phyloP scores from a whole-genome alignment of 1,284 basidiomycete genomes.

The Phellopilus nigrolimitatus region DNA sequence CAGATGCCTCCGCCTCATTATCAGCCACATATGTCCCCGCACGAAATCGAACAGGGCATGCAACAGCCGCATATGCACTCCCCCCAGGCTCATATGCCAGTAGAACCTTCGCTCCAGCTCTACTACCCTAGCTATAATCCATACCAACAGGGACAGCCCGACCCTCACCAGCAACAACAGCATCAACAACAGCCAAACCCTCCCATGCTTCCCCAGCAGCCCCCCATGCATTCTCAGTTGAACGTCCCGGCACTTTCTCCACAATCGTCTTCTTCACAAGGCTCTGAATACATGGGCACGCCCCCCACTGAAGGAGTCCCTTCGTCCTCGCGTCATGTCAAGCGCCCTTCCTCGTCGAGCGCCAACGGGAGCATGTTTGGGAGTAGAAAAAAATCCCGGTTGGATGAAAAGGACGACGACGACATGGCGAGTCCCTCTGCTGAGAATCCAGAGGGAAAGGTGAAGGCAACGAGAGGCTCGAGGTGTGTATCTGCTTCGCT shows the following conservation, averaged over 20 bases:
- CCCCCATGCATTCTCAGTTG: constrained; percentile 19
- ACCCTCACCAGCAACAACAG: constrained; percentile 15
- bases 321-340: constrained; percentile 42
- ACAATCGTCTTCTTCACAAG: constrained; percentile 58
- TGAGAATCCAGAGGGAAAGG: constrained; percentile 67
- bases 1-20: constrained; percentile 18
- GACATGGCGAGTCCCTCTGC: constrained; percentile 41
- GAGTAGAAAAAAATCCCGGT: constrained; percentile 53
- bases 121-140: constrained; percentile 19
- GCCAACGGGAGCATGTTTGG: constrained; percentile 37
- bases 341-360: constrained; percentile 56
- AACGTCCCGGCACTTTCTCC: constrained; percentile 27
- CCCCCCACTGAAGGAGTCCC: constrained; percentile 61
- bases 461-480: constrained; percentile 83
- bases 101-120: constrained; percentile 19
- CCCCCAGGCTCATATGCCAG: constrained; percentile 17
- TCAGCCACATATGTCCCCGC: constrained; percentile 11
- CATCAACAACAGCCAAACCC: constrained; percentile 18
- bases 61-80: constrained; percentile 18
- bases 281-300: constrained; percentile 67
- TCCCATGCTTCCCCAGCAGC: constrained; percentile 21
- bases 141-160: constrained; percentile 15
- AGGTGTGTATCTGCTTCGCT: constrained; percentile 48
- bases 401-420: constrained; percentile 48
- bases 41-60: constrained; percentile 16